Percentiles rank a stretch among this genome's conserved stretches.
phyloP scores from a whole-genome alignment of 2,329 filamentous ascomycete species.

The Scedosporium aurantiacum region DNA sequence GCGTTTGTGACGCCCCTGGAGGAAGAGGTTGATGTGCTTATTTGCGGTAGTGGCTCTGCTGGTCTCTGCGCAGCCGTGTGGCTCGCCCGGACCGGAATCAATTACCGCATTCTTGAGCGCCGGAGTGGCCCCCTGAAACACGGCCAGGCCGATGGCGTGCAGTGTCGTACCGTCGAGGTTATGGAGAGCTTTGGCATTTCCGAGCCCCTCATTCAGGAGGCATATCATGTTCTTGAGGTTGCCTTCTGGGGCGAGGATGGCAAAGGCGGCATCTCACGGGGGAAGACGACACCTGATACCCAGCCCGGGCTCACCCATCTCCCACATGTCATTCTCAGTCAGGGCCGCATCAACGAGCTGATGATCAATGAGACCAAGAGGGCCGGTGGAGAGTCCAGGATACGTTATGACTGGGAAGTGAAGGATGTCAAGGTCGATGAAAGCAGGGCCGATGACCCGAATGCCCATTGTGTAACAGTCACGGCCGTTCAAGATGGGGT shows the following conservation, averaged over 20 bases:
- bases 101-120: slow-evolving; percentile 46
- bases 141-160: slow-evolving; percentile 54
- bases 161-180: slow-evolving; percentile 50
- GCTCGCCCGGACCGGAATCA: slow-evolving; percentile 46
- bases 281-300: slow-evolving; percentile 40
- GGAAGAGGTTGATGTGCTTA: slow-evolving; percentile 40
- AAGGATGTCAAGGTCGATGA: slow-evolving; percentile 38
- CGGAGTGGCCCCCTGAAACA: slow-evolving; percentile 40
- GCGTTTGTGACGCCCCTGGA: background rate
- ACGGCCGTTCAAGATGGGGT: slow-evolving; percentile 28
- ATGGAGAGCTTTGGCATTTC: slow-evolving; percentile 47
- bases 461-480: slow-evolving; percentile 30
- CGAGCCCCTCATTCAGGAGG: slow-evolving; percentile 41
- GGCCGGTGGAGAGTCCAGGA: slow-evolving; percentile 24
- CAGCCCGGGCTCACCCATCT: slow-evolving; percentile 39
- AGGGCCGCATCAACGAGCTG: slow-evolving; percentile 42
- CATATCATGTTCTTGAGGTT: slow-evolving; percentile 46
- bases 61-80: slow-evolving; percentile 50
- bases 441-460: slow-evolving; percentile 19
- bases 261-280: slow-evolving; percentile 29
- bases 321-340: slow-evolving; percentile 46
- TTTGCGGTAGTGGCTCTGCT: slow-evolving; percentile 50
- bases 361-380: slow-evolving; percentile 40
- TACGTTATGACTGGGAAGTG: slow-evolving; percentile 46
- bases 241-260: slow-evolving; percentile 38